Conservation (phyloP, 2,329 filamentous ascomycete species). For the Verticillium isaacii region DNA sequence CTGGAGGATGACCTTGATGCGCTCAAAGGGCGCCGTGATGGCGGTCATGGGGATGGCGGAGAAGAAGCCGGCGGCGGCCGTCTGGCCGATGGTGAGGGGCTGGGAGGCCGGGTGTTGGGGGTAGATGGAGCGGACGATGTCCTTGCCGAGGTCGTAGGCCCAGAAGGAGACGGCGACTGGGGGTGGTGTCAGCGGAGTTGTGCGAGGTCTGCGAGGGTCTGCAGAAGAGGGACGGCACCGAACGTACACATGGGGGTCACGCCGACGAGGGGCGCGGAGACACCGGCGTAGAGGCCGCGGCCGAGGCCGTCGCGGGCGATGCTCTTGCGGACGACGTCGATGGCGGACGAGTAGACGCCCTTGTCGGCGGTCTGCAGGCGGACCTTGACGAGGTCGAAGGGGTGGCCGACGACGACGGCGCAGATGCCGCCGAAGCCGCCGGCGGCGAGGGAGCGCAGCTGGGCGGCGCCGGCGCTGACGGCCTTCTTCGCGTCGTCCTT, state of each 20-base stretch:
- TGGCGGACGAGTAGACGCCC: conserved; percentile 82
- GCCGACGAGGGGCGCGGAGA: conserved; percentile 88
- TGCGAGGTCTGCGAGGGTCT: neutral
- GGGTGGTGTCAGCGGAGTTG: neutral
- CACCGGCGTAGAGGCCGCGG: conserved; percentile 90
- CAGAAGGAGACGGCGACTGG: conserved; percentile 67
- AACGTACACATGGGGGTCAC: conserved; percentile 98
- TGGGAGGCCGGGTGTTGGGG: conserved; percentile 60
- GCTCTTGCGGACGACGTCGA: conserved; percentile 88
- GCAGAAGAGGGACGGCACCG: neutral
- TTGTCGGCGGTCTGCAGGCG: conserved; percentile 92
- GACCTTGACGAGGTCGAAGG: conserved; percentile 97
- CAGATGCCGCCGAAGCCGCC: conserved; percentile 92
- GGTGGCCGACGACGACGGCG: conserved; percentile 91
- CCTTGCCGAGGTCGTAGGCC: conserved; percentile 95
- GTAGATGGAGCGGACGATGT: conserved; percentile 68
- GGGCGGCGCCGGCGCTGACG: conserved; percentile 33
- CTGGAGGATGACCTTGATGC: conserved; percentile 96
- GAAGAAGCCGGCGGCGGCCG: conserved; percentile 93
- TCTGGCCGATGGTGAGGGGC: conserved; percentile 75
- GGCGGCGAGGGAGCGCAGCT: conserved; percentile 76
- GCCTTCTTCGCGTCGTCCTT: conserved; percentile 35
- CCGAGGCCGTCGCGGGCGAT: conserved; percentile 78
- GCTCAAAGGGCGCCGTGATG: conserved; percentile 98
- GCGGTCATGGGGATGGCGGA: conserved; percentile 95